Evolutionary conservation across 192 early-diverging fungal species (phyloP).

Genomic region (Radiomyces spectabilis): DNA sequence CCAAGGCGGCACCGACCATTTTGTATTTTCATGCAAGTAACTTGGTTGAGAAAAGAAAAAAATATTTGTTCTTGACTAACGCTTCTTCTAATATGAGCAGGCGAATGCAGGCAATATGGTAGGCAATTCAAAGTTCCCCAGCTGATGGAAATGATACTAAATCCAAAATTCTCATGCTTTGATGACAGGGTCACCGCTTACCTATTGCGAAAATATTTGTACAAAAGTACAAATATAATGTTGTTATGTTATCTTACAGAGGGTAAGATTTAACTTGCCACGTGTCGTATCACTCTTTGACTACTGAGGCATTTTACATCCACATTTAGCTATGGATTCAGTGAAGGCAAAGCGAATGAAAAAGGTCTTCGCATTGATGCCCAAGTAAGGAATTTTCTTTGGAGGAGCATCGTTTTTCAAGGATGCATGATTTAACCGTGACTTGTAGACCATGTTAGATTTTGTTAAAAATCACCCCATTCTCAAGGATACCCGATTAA

Average conservation of each 20-base stretch:
- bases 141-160: not conserved
- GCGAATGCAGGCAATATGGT: conserved; percentile 98
- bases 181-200: conserved; percentile 77
- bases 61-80: not conserved
- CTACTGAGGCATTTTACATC: not conserved
- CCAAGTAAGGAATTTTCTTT: conserved; percentile 42
- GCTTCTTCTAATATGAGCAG: conserved; percentile 17
- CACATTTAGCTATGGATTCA: conserved; percentile 65
- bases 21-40: conserved; percentile 74
- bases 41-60: not conserved
- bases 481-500: conserved; percentile 66
- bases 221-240: conserved; percentile 62
- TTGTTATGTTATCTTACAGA: conserved; percentile 97
- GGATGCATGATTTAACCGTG: not conserved
- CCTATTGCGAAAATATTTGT: conserved; percentile 80
- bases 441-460: conserved; percentile 64
- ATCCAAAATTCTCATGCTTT: not conserved
- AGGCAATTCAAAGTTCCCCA: not conserved
- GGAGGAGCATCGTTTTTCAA: too few species aligned
- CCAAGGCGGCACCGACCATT: conserved; percentile 61
- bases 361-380: conserved; percentile 83
- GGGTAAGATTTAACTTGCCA: conserved; percentile 68
- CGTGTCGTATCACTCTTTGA: not conserved
- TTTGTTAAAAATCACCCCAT: conserved; percentile 69
- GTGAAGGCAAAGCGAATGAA: conserved; percentile 79